Evolutionary conservation across 1,139 yeast species (phyloP), one percentile per base, ranked within the genome.

Genomic region (Debaryomyces fabryi): DNA sequence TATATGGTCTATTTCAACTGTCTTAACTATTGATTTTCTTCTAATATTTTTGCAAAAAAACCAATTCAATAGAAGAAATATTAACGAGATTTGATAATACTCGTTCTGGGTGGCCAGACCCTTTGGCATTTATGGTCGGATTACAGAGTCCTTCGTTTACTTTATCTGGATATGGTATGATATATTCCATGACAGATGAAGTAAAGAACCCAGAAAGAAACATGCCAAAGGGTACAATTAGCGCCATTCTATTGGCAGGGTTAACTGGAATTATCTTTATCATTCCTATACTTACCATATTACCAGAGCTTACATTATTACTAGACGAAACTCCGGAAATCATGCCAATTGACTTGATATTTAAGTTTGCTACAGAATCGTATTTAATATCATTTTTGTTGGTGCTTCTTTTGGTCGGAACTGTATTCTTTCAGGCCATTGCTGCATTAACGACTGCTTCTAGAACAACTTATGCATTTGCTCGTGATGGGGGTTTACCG

Each of bases 401-500:
- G 52, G 88, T 83, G 2, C 65, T 87, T 21, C 72, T 88, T 58
- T 77, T 88, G 51, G 71, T 86, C 37, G 91, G 92, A 0, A 86
- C 93, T 21, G 81, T 88, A 39, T 58, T 86, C 18, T 86, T 88
- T 63, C 93, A 91, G 39, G 85, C 91, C 4, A 84, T 87, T 49
- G 95, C 96, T 33, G 76, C 93, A 0, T 74, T 88, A 30, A 88
- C 96, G 0, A 88, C 96, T 0, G 92, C 95, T 0, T 88, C 96
- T 6, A 82, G 97, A 71, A 84, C 89, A 32, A 87, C 92, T 0
- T 90, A 84, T 71, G 90, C 96, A 12, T 85, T 90, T 68, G 89
- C 96, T 46, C 82, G 97, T 67, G 97, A 90, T 64, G 91, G 88
- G 41, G 96, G 95, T 0, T 69, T 90, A 42, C 97, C 97, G 0